phyloP scores from a whole-genome alignment of 768 basidiomycete species.

The Lentinula raphanica region DNA sequence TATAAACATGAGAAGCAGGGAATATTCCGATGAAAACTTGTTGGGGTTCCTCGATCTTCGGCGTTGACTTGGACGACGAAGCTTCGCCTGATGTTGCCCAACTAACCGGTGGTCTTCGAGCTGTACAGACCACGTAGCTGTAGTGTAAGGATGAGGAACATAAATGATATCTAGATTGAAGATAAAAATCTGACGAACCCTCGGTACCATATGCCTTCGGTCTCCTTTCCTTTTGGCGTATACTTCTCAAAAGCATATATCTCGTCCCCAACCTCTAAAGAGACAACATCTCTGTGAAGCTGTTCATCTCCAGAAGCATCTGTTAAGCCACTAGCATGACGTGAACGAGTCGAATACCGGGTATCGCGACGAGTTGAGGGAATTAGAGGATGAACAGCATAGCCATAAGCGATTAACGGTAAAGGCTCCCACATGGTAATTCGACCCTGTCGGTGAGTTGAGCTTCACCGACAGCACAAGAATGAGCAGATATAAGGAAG shows the following conservation, averaged over 20 bases:
- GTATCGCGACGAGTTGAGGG: slow-evolving; percentile 67
- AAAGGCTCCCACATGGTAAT: slow-evolving; percentile 37
- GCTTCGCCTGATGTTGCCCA: slow-evolving; percentile 54
- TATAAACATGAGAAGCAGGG: slow-evolving; percentile 81
- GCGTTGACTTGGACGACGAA: slow-evolving; percentile 45
- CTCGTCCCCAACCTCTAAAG: slow-evolving; percentile 92
- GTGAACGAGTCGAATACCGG: slow-evolving; percentile 45
- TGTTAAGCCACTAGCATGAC: slow-evolving; percentile 57
- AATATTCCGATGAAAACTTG: slow-evolving; percentile 95
- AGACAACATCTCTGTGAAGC: slow-evolving; percentile 69
- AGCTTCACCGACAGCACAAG: background rate
- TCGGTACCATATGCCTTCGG: slow-evolving; percentile 85
- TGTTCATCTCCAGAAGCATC: slow-evolving; percentile 62
- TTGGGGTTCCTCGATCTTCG: slow-evolving; percentile 69
- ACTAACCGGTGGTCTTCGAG: slow-evolving; percentile 64
- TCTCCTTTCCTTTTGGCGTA: slow-evolving; percentile 64
- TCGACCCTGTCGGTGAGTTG: background rate
- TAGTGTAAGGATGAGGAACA: slow-evolving; percentile 2
- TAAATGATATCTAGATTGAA: slow-evolving; percentile 1
- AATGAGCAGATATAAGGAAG: background rate
- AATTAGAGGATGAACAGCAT: slow-evolving; percentile 79
- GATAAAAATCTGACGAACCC: slow-evolving; percentile 50
- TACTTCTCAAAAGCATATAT: slow-evolving; percentile 96
- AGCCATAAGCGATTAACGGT: slow-evolving; percentile 81
- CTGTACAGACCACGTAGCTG: slow-evolving; percentile 85